Evolutionary conservation across 2,329 filamentous ascomycete species (phyloP).

Genomic region (Trichoderma sp.): DNA sequence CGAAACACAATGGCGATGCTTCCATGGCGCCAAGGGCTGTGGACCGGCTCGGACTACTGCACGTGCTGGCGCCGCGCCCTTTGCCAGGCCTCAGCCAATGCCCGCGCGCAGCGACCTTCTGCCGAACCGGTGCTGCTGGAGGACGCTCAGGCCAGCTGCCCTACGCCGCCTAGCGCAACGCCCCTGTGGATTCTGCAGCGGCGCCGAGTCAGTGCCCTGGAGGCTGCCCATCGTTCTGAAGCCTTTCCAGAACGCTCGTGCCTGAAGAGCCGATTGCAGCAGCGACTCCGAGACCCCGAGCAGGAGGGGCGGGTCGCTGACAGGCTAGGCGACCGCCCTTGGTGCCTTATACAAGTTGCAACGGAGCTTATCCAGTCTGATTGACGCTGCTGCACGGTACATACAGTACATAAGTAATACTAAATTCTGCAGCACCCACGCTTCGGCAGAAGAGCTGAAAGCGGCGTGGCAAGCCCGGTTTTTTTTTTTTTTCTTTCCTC

Average conservation of each 20-base stretch:
- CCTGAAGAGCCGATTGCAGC: not conserved
- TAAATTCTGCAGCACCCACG: not conserved
- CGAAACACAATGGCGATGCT: not conserved
- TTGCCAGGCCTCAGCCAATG: conserved; percentile 6
- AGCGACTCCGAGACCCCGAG: not conserved
- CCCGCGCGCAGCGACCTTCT: not conserved
- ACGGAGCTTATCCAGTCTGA: not conserved
- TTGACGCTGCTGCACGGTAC: not conserved
- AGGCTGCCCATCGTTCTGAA: conserved; percentile 16
- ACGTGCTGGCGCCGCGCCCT: not conserved
- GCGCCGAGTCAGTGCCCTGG: conserved; percentile 2
- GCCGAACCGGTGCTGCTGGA: not conserved
- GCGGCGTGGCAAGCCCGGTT: not conserved
- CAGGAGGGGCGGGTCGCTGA: not conserved
- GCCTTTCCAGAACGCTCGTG: conserved; percentile 20
- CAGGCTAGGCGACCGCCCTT: not conserved
- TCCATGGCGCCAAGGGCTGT: not conserved
- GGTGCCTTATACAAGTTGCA: not conserved
- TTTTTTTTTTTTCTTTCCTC: not conserved
- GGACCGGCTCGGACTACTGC: conserved; percentile 10
- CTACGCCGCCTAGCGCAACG: conserved; percentile 18
- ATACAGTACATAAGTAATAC: no score
- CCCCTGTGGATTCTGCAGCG: conserved; percentile 5
- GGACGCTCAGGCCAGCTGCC: conserved; percentile 15
- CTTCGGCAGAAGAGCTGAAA: not conserved